Conservation (phyloP, 192 early-diverging fungal species). For the Lobosporangium transversale region DNA sequence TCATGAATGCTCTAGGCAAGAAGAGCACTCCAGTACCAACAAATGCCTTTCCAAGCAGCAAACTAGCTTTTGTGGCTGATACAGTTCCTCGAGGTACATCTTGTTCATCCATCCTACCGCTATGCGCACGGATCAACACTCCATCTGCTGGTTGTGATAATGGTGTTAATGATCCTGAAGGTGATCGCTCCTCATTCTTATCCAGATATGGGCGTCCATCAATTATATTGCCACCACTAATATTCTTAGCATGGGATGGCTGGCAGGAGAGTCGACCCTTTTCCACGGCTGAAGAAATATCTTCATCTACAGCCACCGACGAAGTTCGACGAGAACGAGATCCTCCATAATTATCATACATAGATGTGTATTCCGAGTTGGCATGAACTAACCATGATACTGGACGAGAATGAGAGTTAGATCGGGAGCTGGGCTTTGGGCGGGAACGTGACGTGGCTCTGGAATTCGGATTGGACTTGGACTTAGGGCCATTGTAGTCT, state of each 20-base stretch:
- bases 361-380: constrained; percentile 34
- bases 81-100: constrained; percentile 33
- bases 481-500: background rate
- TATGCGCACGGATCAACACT: constrained; percentile 14
- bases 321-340: constrained; percentile 20
- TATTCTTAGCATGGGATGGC: constrained; percentile 2
- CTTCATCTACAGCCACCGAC: constrained; percentile 5
- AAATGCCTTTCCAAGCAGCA: constrained; percentile 73
- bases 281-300: constrained; percentile 12
- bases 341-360: constrained; percentile 46
- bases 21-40: constrained; percentile 81
- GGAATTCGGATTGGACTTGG: constrained; percentile 20
- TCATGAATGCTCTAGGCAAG: constrained; percentile 74
- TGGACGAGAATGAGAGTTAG: constrained; percentile 21
- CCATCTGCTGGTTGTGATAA: background rate
- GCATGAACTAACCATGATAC: constrained; percentile 42
- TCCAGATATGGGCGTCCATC: too few relatives aligned
- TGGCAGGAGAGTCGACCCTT: constrained; percentile 10
- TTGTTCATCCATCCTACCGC: background rate
- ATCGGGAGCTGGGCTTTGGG: constrained; percentile 7
- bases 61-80: constrained; percentile 33
- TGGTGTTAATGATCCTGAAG: background rate
- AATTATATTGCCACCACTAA: background rate
- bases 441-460: constrained; percentile 15
- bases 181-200: background rate